phyloP scores from a whole-genome alignment of 495 filamentous ascomycete species.

The Podospora comata region DNA sequence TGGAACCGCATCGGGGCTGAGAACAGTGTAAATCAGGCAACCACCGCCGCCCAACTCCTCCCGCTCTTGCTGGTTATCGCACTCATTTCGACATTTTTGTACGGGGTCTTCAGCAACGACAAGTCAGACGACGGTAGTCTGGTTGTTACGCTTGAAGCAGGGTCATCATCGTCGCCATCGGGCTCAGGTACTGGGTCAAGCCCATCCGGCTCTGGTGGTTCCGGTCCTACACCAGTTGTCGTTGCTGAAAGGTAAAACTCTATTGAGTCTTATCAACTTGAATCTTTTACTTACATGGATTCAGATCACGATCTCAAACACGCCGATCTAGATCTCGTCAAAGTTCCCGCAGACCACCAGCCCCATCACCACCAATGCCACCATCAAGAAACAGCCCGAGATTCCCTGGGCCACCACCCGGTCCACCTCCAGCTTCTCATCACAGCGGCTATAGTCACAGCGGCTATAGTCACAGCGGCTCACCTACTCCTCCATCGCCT shows the following conservation, averaged over 20 bases:
- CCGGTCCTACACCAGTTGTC: background rate
- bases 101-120: conserved; percentile 7
- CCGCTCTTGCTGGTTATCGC: conserved; percentile 34
- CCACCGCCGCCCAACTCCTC: conserved; percentile 36
- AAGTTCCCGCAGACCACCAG: background rate
- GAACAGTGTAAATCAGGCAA: conserved; percentile 23
- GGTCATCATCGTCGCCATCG: background rate
- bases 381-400: background rate
- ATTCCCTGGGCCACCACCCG: background rate
- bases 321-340: background rate
- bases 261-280: background rate
- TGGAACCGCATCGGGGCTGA: conserved; percentile 35
- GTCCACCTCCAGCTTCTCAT: background rate
- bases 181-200: background rate
- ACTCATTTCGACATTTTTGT: conserved; percentile 13
- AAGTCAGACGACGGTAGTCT: background rate
- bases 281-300: background rate
- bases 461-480: background rate
- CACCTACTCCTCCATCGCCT: background rate
- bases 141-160: background rate
- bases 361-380: background rate
- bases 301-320: background rate
- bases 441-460: background rate
- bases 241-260: background rate
- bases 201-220: background rate